Conservation (phyloP, 305 asterid genomes). For the Rubia peregrina region DNA sequence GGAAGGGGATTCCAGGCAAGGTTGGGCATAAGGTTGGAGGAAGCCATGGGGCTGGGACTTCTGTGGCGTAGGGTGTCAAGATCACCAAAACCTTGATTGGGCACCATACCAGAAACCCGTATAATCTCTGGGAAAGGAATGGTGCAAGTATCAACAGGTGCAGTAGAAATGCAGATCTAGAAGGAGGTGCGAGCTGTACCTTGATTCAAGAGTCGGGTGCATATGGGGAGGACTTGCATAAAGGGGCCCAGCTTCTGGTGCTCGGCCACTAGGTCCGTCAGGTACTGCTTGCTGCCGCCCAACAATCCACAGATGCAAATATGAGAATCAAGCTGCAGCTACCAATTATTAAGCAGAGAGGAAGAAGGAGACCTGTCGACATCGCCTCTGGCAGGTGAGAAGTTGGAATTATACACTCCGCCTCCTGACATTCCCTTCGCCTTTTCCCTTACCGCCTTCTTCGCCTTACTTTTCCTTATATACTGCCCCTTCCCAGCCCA, state of each 20-base stretch:
- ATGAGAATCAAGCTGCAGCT: slow-evolving; percentile 1
- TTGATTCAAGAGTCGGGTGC: slow-evolving; percentile 81
- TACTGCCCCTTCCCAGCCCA: not conserved
- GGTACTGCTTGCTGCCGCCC: slow-evolving; percentile 64
- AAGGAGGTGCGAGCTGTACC: slow-evolving; percentile 25
- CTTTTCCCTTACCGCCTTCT: not conserved
- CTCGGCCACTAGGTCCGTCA: slow-evolving; percentile 82
- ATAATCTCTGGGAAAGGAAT: slow-evolving; percentile 48
- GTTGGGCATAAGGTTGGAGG: slow-evolving; percentile 66
- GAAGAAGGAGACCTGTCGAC: slow-evolving; percentile 46
- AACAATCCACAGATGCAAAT: not conserved
- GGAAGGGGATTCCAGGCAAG: slow-evolving; percentile 79
- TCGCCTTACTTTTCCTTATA: not conserved
- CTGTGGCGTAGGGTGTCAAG: slow-evolving; percentile 84
- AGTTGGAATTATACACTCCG: slow-evolving; percentile 58
- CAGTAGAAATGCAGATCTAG: slow-evolving; percentile 32
- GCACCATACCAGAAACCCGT: slow-evolving; percentile 73
- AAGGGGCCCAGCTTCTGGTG: slow-evolving; percentile 92
- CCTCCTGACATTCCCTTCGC: slow-evolving; percentile 53
- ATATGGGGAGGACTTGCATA: slow-evolving; percentile 77
- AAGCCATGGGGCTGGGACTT: slow-evolving; percentile 99
- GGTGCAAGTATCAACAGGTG: not conserved
- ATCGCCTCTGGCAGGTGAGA: slow-evolving; percentile 88
- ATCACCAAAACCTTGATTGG: slow-evolving; percentile 76
- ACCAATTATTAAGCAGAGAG: not conserved